These are phyloP conservation scores for Inga leiocalycina DNA, from an alignment of 306 rosid species.

Conservation along the genomic window DNA sequence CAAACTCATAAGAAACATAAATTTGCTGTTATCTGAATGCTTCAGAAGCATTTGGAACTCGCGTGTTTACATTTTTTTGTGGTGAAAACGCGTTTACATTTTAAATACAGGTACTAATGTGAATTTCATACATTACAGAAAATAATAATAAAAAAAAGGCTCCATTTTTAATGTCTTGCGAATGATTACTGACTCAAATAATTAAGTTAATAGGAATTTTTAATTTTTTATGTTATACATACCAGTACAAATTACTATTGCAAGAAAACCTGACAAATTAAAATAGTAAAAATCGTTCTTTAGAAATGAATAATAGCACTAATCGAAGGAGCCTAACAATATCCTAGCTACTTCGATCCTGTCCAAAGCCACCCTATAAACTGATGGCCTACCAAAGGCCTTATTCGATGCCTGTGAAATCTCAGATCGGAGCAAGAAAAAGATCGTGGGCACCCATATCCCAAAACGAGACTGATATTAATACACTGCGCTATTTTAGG, in stretches of 20 bases:
- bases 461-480: background rate
- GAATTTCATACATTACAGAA: background rate
- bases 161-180: no score
- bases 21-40: background rate
- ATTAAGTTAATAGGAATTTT: background rate
- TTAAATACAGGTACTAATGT: background rate
- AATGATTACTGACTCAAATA: background rate
- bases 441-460: background rate
- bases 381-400: background rate
- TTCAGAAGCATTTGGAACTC: background rate
- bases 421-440: conserved; percentile 7
- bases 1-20: background rate
- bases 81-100: no score
- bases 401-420: background rate
- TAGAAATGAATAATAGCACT: background rate
- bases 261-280: background rate
- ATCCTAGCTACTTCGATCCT: conserved; percentile 1
- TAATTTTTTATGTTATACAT: background rate
- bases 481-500: background rate
- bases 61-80: background rate
- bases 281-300: background rate
- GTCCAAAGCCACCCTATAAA: conserved; percentile 10
- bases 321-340: background rate
- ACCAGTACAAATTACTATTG: background rate
- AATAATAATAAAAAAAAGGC: background rate